These are phyloP conservation scores for Drosera capensis DNA, from an alignment of 148 eudicot genomes.

Conservation along the genomic window DNA sequence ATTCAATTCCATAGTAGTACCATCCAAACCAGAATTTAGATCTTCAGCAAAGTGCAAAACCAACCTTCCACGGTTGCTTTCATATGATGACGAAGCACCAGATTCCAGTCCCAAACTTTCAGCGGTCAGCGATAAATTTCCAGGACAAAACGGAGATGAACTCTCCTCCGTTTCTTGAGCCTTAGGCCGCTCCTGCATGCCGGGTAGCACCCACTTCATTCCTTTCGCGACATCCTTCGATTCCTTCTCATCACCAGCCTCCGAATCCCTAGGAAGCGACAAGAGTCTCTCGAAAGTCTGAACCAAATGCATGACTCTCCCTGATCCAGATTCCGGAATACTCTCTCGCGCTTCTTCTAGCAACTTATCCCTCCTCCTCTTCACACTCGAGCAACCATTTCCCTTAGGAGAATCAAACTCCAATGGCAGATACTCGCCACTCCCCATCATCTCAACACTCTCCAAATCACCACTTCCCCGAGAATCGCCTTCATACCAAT, in stretches of 20 bases:
- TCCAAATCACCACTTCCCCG: constrained; percentile 7
- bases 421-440: constrained; percentile 14
- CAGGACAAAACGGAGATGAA: constrained; percentile 52
- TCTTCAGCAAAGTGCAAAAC: constrained; percentile 6
- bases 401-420: constrained; percentile 22
- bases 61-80: constrained; percentile 59
- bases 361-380: constrained; percentile 55
- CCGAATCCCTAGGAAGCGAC: constrained; percentile 29
- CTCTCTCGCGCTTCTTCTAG: constrained; percentile 51
- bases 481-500: constrained; percentile 5
- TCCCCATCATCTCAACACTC: constrained; percentile 9
- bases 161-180: constrained; percentile 32
- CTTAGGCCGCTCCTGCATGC: constrained; percentile 22
- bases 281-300: constrained; percentile 69
- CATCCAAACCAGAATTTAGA: not conserved
- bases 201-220: constrained; percentile 57
- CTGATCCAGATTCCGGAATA: constrained; percentile 56
- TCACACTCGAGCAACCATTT: constrained; percentile 27
- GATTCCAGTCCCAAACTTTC: constrained; percentile 69
- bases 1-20: too few species aligned
- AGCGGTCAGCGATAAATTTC: constrained; percentile 50
- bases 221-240: constrained; percentile 15
- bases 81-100: constrained; percentile 36
- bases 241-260: constrained; percentile 22
- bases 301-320: constrained; percentile 68